Evolutionary conservation across 2,329 filamentous ascomycete genomes (phyloP), one percentile per base, ranked within the genome.

Genomic region (Gremmenia infestans): DNA sequence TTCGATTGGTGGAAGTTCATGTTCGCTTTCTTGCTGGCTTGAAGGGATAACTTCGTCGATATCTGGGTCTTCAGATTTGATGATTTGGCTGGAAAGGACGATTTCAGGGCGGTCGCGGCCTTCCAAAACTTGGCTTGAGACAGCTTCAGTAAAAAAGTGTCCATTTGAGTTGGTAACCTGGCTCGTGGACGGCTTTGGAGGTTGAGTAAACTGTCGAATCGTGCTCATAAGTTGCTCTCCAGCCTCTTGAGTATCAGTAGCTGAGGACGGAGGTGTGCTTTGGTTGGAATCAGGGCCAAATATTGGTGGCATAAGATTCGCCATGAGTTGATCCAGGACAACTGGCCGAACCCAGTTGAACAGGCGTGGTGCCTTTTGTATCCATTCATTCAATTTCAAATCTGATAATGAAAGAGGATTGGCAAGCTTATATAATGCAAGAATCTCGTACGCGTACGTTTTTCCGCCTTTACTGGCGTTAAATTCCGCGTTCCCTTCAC

Each of bases 381-480:
- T 65, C 79, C 82, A 83, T 0, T 80, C 82, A 40, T 80, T 78
- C 43, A 74, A 71, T 46, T 74, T 76, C 73, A 86, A 80, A 52
- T 77, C 72, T 0, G 73, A 70, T 1, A 81, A 70, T 0, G 76
- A 70, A 1, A 83, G 72, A 0, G 83, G 79, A 65, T 86, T 78
- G 63, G 85, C 85, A 25, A 87, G 74, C 67, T 83, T 76, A 63
- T 86, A 87, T 0, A 87, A 73, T 62, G 85, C 75, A 22, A 75
- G 61, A 46, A 83, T 72, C 62, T 80, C 76, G 63, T 83, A 81
- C 3, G 79, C 81, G 58, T 51, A 56, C 56, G 59, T 62, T 2
- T 56, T 56, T 5, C 32, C 52, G 14, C 14, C 48, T 9, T 54
- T 39, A 28, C 59, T 62, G 14, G 52, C 46, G 35, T 68, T 66